Conservation (phyloP, 176 grass and related monocot species). For the Pontederia crassipes region DNA sequence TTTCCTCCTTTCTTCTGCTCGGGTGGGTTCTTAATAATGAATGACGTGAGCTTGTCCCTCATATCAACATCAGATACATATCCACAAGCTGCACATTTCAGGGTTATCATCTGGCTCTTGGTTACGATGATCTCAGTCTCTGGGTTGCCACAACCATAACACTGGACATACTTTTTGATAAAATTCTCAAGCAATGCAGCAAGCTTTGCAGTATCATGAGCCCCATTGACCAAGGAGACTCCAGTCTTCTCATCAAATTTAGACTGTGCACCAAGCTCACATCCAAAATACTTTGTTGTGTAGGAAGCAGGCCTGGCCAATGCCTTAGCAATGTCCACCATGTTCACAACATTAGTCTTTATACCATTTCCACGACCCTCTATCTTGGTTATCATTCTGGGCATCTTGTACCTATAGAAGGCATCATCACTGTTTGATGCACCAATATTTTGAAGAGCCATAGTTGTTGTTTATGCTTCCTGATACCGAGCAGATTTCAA, state of each 20-base stretch:
- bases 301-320: constrained; percentile 64
- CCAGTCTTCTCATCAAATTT: constrained; percentile 65
- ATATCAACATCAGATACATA: constrained; percentile 73
- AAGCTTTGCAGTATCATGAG: constrained; percentile 72
- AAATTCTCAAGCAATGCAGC: constrained; percentile 73
- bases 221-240: constrained; percentile 49
- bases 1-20: constrained; percentile 61
- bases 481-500: background rate
- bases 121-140: constrained; percentile 71
- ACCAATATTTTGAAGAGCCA: constrained; percentile 84
- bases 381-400: constrained; percentile 69
- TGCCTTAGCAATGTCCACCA: constrained; percentile 73
- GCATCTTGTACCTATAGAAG: constrained; percentile 97
- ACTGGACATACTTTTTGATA: constrained; percentile 89
- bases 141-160: constrained; percentile 66
- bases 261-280: constrained; percentile 55
- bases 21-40: constrained; percentile 59
- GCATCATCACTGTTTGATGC: constrained; percentile 77
- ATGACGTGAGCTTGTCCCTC: constrained; percentile 61
- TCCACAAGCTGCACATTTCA: constrained; percentile 84
- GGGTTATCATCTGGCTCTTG: constrained; percentile 47
- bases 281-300: constrained; percentile 68
- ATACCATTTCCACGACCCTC: constrained; percentile 71
- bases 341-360: constrained; percentile 79
- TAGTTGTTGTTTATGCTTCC: constrained; percentile 5